These are phyloP conservation scores for Lactarius indigo DNA, from an alignment of 768 basidiomycete genomes.

Conservation along the genomic window DNA sequence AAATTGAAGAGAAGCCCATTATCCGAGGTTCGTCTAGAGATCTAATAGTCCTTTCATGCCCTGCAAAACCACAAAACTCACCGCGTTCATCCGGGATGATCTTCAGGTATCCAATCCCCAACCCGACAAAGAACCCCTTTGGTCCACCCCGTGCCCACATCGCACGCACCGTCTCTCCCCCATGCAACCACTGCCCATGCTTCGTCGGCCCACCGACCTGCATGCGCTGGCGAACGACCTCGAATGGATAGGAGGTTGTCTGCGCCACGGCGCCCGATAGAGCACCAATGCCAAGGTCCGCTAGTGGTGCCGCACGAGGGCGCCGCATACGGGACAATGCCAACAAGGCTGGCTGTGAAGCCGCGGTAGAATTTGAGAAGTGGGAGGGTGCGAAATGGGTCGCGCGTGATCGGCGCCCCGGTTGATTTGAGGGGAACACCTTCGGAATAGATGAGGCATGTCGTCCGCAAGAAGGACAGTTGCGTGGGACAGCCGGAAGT, in stretches of 20 bases:
- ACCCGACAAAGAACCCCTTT: slow-evolving; percentile 88
- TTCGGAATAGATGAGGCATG: slow-evolving; percentile 70
- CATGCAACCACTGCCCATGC: slow-evolving; percentile 73
- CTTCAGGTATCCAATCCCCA: slow-evolving; percentile 91
- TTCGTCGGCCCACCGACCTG: slow-evolving; percentile 86
- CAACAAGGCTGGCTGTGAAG: slow-evolving; percentile 87
- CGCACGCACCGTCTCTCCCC: slow-evolving; percentile 68
- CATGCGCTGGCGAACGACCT: slow-evolving; percentile 88
- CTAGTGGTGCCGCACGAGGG: slow-evolving; percentile 39
- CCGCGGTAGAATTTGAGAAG: slow-evolving; percentile 94
- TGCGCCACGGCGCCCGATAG: slow-evolving; percentile 82
- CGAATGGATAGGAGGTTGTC: slow-evolving; percentile 92
- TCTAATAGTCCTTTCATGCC: slow-evolving; percentile 54
- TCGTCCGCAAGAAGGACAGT: slow-evolving; percentile 53
- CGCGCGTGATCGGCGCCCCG: slow-evolving; percentile 26
- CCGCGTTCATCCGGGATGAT: slow-evolving; percentile 94
- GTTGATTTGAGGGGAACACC: slow-evolving; percentile 34
- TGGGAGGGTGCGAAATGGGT: slow-evolving; percentile 57
- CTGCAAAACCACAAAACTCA: slow-evolving; percentile 92
- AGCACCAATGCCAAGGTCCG: slow-evolving; percentile 81
- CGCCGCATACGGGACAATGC: slow-evolving; percentile 88
- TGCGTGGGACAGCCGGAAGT: slow-evolving; percentile 21
- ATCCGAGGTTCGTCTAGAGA: slow-evolving; percentile 31
- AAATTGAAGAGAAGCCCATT: no score
- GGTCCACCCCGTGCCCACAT: slow-evolving; percentile 69